phyloP scores from a whole-genome alignment of 768 basidiomycete species.

The Dictyophora rubrovolvata region DNA sequence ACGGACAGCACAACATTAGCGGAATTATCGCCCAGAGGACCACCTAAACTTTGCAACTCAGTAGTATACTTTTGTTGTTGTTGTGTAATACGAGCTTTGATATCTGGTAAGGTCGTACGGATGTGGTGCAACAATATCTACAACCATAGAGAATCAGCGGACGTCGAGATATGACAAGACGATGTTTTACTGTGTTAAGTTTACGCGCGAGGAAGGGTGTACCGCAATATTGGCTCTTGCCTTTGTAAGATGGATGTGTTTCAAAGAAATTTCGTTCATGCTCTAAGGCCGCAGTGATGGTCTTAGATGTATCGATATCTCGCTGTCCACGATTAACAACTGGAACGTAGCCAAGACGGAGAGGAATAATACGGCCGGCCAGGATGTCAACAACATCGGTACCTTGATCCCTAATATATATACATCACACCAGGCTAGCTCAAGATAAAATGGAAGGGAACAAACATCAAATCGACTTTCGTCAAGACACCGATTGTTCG shows the following conservation, averaged over 20 bases:
- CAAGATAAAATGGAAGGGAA: constrained; percentile 13
- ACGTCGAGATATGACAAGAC: not conserved
- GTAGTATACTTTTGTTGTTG: constrained; percentile 82
- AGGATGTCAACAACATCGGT: constrained; percentile 99
- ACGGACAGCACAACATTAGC: constrained; percentile 92
- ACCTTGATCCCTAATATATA: constrained; percentile 75
- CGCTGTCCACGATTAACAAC: constrained; percentile 98
- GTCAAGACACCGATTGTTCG: constrained; percentile 98
- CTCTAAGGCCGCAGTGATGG: constrained; percentile 79
- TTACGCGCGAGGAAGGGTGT: constrained; percentile 94
- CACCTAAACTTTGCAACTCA: constrained; percentile 79
- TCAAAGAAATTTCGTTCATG: constrained; percentile 91
- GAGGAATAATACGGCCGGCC: constrained; percentile 91
- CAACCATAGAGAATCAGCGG: not conserved
- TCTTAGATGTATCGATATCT: constrained; percentile 85
- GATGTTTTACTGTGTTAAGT: constrained; percentile 73
- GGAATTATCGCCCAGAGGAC: constrained; percentile 72
- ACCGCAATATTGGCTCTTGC: constrained; percentile 92
- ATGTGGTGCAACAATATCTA: constrained; percentile 99
- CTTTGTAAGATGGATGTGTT: constrained; percentile 84
- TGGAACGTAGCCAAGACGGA: constrained; percentile 94
- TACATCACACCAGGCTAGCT: not conserved
- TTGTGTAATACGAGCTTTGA: constrained; percentile 89
- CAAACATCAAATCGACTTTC: constrained; percentile 96
- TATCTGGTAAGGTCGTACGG: constrained; percentile 93